Evolutionary conservation across 345 rosid genomes (phyloP).

Genomic region (Corchorus capsularis): DNA sequence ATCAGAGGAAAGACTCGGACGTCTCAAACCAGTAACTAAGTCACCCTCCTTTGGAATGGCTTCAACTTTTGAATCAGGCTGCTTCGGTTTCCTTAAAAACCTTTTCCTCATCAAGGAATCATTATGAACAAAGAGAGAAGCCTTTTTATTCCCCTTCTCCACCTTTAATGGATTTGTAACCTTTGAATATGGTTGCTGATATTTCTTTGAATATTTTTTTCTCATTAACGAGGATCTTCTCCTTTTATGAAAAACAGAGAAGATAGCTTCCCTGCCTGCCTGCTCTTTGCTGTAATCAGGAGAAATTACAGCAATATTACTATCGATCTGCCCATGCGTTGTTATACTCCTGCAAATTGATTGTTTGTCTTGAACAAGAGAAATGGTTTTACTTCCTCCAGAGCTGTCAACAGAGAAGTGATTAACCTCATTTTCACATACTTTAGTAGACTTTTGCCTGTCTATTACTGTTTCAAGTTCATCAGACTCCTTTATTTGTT

Average conservation of each 20-base stretch:
- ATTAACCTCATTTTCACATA: slow-evolving; percentile 9
- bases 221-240: slow-evolving; percentile 22
- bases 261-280: slow-evolving; percentile 2
- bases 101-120: slow-evolving; percentile 1
- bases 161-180: slow-evolving; percentile 3
- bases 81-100: slow-evolving; percentile 17
- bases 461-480: slow-evolving; percentile 17
- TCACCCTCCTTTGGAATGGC: slow-evolving; percentile 9
- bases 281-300: slow-evolving; percentile 14
- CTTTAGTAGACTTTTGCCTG: background rate
- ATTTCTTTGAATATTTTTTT: slow-evolving; percentile 15
- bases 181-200: slow-evolving; percentile 10
- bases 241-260: slow-evolving; percentile 14
- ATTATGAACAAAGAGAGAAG: slow-evolving; percentile 13
- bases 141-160: slow-evolving; percentile 8
- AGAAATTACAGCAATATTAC: slow-evolving; percentile 15
- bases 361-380: slow-evolving; percentile 18
- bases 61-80: slow-evolving; percentile 1
- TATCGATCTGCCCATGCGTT: slow-evolving; percentile 8
- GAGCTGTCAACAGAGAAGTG: slow-evolving; percentile 6
- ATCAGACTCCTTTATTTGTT: slow-evolving; percentile 18
- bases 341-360: slow-evolving; percentile 11
- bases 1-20: slow-evolving; percentile 15
- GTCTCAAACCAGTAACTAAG: slow-evolving; percentile 7
- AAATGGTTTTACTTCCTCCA: slow-evolving; percentile 13